Conservation (phyloP, 2,329 filamentous ascomycete genomes). For the Emericellopsis atlantica region DNA sequence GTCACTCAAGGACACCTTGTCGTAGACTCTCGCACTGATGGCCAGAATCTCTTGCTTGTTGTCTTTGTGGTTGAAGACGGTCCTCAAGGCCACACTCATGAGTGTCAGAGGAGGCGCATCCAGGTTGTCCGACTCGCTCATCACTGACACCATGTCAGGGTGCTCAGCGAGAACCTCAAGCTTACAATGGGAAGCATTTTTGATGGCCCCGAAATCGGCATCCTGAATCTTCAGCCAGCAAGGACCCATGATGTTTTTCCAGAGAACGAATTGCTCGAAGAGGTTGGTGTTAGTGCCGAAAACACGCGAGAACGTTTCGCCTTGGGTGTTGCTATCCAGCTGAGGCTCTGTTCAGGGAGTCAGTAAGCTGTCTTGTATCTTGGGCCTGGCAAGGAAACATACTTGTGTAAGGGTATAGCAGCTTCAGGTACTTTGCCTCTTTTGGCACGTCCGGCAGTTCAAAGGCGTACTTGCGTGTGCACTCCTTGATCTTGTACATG, state of each 20-base stretch:
- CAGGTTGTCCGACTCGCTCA: slow-evolving; percentile 67
- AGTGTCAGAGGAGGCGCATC: slow-evolving; percentile 81
- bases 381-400: slow-evolving; percentile 12
- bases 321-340: slow-evolving; percentile 57
- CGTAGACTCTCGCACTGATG: slow-evolving; percentile 84
- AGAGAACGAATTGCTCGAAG: slow-evolving; percentile 96
- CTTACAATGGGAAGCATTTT: slow-evolving; percentile 95
- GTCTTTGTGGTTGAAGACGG: slow-evolving; percentile 75
- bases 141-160: slow-evolving; percentile 59
- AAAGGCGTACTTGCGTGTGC: slow-evolving; percentile 87
- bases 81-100: slow-evolving; percentile 90
- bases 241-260: slow-evolving; percentile 98
- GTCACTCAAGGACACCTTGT: slow-evolving; percentile 76
- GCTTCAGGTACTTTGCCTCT: slow-evolving; percentile 83
- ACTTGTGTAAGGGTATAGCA: slow-evolving; percentile 90
- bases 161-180: slow-evolving; percentile 75
- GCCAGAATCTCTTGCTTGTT: slow-evolving; percentile 96
- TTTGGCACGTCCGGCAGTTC: slow-evolving; percentile 78
- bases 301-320: slow-evolving; percentile 85
- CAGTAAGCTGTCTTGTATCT: neutral
- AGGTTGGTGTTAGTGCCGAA: slow-evolving; percentile 89
- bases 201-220: slow-evolving; percentile 70
- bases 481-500: slow-evolving; percentile 89
- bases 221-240: slow-evolving; percentile 91
- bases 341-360: slow-evolving; percentile 38